phyloP scores from a whole-genome alignment of 192 early-diverging fungal genomes.

The Mortierella hygrophila region DNA sequence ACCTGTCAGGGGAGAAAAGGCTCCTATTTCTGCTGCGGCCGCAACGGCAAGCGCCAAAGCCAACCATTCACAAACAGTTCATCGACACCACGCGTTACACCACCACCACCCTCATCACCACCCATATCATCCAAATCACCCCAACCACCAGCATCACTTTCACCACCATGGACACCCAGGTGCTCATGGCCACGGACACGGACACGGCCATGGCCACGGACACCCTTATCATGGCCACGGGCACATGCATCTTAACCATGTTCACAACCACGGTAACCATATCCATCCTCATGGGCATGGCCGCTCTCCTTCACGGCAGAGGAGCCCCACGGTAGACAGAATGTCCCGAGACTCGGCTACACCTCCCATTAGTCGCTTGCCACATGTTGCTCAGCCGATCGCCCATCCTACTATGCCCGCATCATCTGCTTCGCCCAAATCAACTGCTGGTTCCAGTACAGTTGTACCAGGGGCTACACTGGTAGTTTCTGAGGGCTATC shows the following conservation, averaged over 20 bases:
- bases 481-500: background rate
- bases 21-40: background rate
- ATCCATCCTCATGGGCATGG: background rate
- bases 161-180: slow-evolving; percentile 41
- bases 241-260: slow-evolving; percentile 11
- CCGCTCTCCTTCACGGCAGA: background rate
- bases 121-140: slow-evolving; percentile 53
- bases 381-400: background rate
- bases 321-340: background rate
- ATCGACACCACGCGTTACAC: slow-evolving; percentile 43
- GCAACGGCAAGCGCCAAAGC: slow-evolving; percentile 5
- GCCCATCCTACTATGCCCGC: background rate
- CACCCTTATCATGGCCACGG: slow-evolving; percentile 11
- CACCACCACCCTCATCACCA: slow-evolving; percentile 55
- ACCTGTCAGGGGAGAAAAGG: slow-evolving; percentile 6
- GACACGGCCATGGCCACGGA: background rate
- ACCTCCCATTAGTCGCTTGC: background rate
- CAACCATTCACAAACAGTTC: slow-evolving; percentile 26
- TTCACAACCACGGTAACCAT: background rate
- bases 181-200: slow-evolving; percentile 1
- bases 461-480: background rate
- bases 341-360: background rate
- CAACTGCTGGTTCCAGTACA: background rate
- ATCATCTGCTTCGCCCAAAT: background rate
- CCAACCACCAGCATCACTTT: slow-evolving; percentile 54